Evolutionary conservation across 352 stramenopile species (phyloP).

Genomic region (Pythium vanterpoolii): DNA sequence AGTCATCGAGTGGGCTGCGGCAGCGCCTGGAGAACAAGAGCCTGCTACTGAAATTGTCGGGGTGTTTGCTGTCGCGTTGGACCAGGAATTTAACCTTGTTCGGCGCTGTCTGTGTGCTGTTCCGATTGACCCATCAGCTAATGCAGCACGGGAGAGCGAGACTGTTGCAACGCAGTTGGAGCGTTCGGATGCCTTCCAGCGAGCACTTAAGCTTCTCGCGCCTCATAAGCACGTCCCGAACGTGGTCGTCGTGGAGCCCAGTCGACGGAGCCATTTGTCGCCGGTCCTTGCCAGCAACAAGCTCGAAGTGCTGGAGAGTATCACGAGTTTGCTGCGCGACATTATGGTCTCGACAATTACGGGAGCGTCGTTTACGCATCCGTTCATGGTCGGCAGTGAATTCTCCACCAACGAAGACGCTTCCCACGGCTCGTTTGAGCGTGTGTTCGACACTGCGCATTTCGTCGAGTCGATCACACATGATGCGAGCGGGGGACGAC

Average conservation of each 20-base stretch:
- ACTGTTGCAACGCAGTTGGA: conserved; percentile 22
- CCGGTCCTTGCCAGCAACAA: conserved; percentile 39
- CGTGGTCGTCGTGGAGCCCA: conserved; percentile 45
- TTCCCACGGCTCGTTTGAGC: conserved; percentile 9
- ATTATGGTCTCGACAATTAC: conserved; percentile 70
- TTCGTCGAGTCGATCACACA: conserved; percentile 11
- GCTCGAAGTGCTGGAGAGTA: conserved; percentile 51
- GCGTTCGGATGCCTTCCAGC: conserved; percentile 34
- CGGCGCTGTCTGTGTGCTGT: conserved; percentile 57
- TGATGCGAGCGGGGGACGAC: neutral
- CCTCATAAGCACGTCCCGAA: conserved; percentile 46
- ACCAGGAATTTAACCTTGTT: conserved; percentile 65
- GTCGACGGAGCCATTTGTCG: conserved; percentile 31
- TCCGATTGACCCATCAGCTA: conserved; percentile 19
- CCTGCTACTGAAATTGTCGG: conserved; percentile 29
- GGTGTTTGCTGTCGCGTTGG: conserved; percentile 55
- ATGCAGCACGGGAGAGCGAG: neutral
- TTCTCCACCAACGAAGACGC: neutral
- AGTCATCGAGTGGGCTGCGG: conserved; percentile 43
- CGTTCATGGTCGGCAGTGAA: conserved; percentile 20
- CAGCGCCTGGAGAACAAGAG: neutral
- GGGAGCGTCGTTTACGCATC: conserved; percentile 16
- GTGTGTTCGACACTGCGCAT: conserved; percentile 11
- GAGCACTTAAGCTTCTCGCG: conserved; percentile 33
- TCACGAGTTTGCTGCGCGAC: conserved; percentile 51